Percentiles rank a stretch among this genome's conserved stretches.
Evolutionary conservation across 768 basidiomycete genomes (phyloP).

Genomic region (Suillus clintonianus): DNA sequence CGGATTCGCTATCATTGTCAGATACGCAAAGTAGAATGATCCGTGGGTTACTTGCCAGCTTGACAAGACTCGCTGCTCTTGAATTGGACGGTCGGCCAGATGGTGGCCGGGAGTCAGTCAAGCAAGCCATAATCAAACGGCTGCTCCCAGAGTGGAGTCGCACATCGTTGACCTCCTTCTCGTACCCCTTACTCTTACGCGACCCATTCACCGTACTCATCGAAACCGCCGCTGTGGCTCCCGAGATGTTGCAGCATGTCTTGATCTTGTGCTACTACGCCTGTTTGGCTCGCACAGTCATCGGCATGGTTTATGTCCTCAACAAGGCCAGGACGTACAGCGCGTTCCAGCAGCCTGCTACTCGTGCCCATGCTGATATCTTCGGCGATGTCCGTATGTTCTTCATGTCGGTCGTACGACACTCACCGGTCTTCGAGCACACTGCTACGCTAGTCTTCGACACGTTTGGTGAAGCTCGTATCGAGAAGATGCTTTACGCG

Average conservation of each 20-base stretch:
- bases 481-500: slow-evolving; percentile 83
- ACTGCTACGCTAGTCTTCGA: slow-evolving; percentile 79
- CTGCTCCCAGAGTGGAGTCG: slow-evolving; percentile 91
- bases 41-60: slow-evolving; percentile 69
- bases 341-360: slow-evolving; percentile 39
- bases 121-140: slow-evolving; percentile 87
- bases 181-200: slow-evolving; percentile 82
- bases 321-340: slow-evolving; percentile 67
- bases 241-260: slow-evolving; percentile 87
- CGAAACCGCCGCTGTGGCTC: slow-evolving; percentile 88
- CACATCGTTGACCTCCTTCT: slow-evolving; percentile 78
- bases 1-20: slow-evolving; percentile 63
- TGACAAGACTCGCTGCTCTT: slow-evolving; percentile 64
- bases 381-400: slow-evolving; percentile 89
- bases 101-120: slow-evolving; percentile 74
- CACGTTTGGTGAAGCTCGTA: slow-evolving; percentile 78
- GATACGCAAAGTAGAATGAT: slow-evolving; percentile 80
- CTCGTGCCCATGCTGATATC: slow-evolving; percentile 62
- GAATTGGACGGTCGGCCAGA: slow-evolving; percentile 73
- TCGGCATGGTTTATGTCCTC: slow-evolving; percentile 81
- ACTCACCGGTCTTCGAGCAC: slow-evolving; percentile 86
- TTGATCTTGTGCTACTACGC: slow-evolving; percentile 91
- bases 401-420: slow-evolving; percentile 88
- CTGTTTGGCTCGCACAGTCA: slow-evolving; percentile 80
- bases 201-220: slow-evolving; percentile 90